Base-by-base conservation (phyloP, 345 rosid species). In the Sonneratia alba region DNA sequence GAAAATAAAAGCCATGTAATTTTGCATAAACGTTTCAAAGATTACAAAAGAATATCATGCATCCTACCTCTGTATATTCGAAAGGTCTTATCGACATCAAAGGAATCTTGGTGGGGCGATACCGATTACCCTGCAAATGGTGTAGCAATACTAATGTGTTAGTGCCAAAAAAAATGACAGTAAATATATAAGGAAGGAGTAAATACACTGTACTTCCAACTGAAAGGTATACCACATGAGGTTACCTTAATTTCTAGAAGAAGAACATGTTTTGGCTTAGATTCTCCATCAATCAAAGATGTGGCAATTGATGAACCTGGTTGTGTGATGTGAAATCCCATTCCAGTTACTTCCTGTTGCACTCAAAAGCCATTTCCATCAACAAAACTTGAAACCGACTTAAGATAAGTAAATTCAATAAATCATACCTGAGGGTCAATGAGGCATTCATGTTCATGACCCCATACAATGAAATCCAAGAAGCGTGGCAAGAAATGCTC, bases 281-380 rank as follows among this genome's bases (percentile, higher is more conserved):
- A 92, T 79, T 95, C 99, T 74, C 99, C 99, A 81, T 92, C 97
- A 78, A 95, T 95, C 64, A 95, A 87, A 65, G 99, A 95, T 6
- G 99, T 95, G 69, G 99, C 99, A 68, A 95, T 85, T n/a, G 99
- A 95, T 70, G 99, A 95, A 75, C 99, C 97, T 27, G 99, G 97
- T 84, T 92, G 99, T n/a, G 97, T 92, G 71, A 95, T 83, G 84
- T 95, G 99, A 79, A 95, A 95, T 73, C 99, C 99, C 97, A 95
- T 91, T 66, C 99, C 99, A 24, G 91, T 83, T 77, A 95, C 93
- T 83, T 95, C 99, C 98, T 94, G 82, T 68, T 69, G 75, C 78
- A 80, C 66, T 81, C 75, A 77, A 80, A 83, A 81, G n/a, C 63
- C 62, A 70, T 71, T 42, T 85, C 70, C 66, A 84, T 43, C 34